Conservation (phyloP, 768 basidiomycete genomes). For the Lanmaoa pseudosensibilis region DNA sequence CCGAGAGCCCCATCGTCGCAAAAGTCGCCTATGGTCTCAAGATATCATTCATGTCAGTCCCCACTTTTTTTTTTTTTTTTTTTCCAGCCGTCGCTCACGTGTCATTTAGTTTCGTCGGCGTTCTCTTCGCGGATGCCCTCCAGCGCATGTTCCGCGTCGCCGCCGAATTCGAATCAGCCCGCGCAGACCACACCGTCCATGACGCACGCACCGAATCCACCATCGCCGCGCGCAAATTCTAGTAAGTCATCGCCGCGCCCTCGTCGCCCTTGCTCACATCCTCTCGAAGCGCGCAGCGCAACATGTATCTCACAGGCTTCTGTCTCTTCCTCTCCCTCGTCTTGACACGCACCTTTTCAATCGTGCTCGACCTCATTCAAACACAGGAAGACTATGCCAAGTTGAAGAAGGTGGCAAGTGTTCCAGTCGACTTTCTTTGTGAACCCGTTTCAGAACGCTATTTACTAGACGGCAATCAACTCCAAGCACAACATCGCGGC, state of each 20-base stretch:
- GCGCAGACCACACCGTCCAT: slow-evolving; percentile 47
- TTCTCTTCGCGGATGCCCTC: slow-evolving; percentile 88
- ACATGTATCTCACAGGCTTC: slow-evolving; percentile 90
- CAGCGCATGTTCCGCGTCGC: slow-evolving; percentile 88
- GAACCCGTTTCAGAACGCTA: neutral
- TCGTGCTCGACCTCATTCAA: slow-evolving; percentile 88
- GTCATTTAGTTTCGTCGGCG: slow-evolving; percentile 66
- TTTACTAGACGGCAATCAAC: slow-evolving; percentile 34
- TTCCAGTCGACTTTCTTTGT: neutral
- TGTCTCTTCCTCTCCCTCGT: slow-evolving; percentile 95
- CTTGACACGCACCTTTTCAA: slow-evolving; percentile 88
- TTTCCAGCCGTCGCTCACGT: neutral
- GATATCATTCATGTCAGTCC: slow-evolving; percentile 85
- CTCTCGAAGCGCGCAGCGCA: slow-evolving; percentile 70
- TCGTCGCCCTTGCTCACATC: neutral
- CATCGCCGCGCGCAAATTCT: slow-evolving; percentile 90
- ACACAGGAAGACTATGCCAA: slow-evolving; percentile 86
- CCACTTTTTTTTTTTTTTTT: neutral
- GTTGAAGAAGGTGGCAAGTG: slow-evolving; percentile 60
- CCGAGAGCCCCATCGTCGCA: slow-evolving; percentile 67
- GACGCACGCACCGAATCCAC: slow-evolving; percentile 83
- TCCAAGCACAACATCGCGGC: slow-evolving; percentile 31
- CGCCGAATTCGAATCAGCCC: slow-evolving; percentile 69
- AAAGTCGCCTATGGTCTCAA: slow-evolving; percentile 90
- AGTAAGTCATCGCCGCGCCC: slow-evolving; percentile 46